Evolutionary conservation across 2,329 filamentous ascomycete species (phyloP), one percentile per base, ranked within the genome.

Genomic region (Phyllosticta citribraziliensis): DNA sequence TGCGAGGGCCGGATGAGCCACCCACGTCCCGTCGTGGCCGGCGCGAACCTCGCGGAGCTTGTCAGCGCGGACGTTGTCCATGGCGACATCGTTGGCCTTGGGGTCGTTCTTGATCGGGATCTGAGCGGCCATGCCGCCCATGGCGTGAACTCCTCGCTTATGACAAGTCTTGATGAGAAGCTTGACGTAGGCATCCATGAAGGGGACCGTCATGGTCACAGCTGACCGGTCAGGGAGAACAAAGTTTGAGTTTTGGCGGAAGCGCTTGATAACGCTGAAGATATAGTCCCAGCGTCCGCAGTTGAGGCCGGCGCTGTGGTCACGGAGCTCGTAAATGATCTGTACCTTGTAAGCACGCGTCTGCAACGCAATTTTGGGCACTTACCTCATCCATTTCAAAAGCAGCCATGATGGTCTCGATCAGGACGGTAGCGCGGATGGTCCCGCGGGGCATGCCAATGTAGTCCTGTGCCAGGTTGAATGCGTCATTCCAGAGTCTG

Each of bases 241-340:
- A 73, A 97, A 97, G 78, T 88, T 87, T 70, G 89, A 82, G 81
- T 97, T 94, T 71, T 96, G 86, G 73, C 94, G 90, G 88, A 97
- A 96, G 78, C 96, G 96, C 84, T 99, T 99, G 82, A 99, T 97
- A 72, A 93, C 91, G 75, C 88, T 94, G 83, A 99, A 99, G 79
- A 99, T 97, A 82, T 99, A 99, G 74, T 99, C 94, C 94, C 94
- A 99, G 68, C 94, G 88, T 66, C 94, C 94, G 77, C 94, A 97
- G 85, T 99, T 99, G 71, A 99, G 85, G 55, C 94, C 94, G 6
- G 93, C 88, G 75, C 88, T 93, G 82, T 99, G 94, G 73, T 97
- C 93, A 64, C 94, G 88, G 67, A 99, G 87, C 80, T 97, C 94
- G 77, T 97, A 99, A 78, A 99, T 97, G 78, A 99, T 97, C 85